phyloP scores from a whole-genome alignment of 1,284 basidiomycete genomes.

The Rhodotorula sp. region DNA sequence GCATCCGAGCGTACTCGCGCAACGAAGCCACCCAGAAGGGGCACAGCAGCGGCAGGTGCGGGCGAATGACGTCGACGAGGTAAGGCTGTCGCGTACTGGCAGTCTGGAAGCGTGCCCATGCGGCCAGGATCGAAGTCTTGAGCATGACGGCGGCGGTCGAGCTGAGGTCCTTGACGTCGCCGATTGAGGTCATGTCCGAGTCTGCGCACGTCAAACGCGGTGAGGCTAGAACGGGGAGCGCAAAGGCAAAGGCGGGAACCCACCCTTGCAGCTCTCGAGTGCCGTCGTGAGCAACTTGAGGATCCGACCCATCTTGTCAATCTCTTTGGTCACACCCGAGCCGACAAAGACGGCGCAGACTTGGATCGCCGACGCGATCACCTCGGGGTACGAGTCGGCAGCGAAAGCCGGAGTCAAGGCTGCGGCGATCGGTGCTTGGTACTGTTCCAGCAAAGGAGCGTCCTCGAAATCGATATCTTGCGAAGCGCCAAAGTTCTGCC shows the following conservation, averaged over 20 bases:
- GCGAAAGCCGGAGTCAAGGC: slow-evolving; percentile 97
- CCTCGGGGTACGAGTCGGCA: slow-evolving; percentile 90
- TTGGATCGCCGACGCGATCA: slow-evolving; percentile 84
- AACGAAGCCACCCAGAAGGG: slow-evolving; percentile 85
- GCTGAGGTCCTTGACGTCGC: slow-evolving; percentile 80
- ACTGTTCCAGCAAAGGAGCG: slow-evolving; percentile 88
- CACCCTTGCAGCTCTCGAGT: slow-evolving; percentile 84
- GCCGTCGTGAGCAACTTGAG: slow-evolving; percentile 73
- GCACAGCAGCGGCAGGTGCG: slow-evolving; percentile 71
- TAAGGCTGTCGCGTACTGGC: slow-evolving; percentile 73
- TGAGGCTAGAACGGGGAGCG: slow-evolving; percentile 1
- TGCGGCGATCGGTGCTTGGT: slow-evolving; percentile 96
- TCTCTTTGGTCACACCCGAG: slow-evolving; percentile 89
- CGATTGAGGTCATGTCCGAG: slow-evolving; percentile 76
- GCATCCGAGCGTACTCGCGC: slow-evolving; percentile 86
- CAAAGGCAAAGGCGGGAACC: slow-evolving; percentile 22
- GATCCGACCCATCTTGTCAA: slow-evolving; percentile 87
- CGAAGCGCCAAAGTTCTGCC: slow-evolving; percentile 73
- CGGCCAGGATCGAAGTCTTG: slow-evolving; percentile 85
- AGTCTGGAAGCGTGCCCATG: slow-evolving; percentile 91
- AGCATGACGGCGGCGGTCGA: slow-evolving; percentile 95
- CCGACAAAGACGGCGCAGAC: slow-evolving; percentile 95
- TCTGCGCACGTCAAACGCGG: slow-evolving; percentile 54
- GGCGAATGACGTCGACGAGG: slow-evolving; percentile 76
- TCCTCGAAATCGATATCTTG: slow-evolving; percentile 93